Conservation (phyloP, 2,329 filamentous ascomycete species). For the Stagonosporopsis vannaccii region DNA sequence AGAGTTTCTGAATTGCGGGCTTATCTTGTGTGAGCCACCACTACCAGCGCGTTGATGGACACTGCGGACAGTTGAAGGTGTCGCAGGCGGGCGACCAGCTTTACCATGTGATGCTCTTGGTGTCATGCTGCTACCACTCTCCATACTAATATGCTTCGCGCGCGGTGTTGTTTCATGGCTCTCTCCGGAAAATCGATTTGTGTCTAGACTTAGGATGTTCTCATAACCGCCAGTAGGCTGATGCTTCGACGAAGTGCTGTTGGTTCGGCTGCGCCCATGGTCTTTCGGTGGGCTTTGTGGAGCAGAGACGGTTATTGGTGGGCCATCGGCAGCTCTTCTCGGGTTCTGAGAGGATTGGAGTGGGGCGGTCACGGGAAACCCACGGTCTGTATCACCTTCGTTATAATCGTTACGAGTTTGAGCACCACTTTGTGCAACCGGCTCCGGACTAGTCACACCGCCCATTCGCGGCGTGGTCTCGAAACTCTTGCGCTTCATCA, state of each 20-base stretch:
- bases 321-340: conserved; percentile 36
- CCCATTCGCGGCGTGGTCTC: conserved; percentile 47
- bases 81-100: conserved; percentile 41
- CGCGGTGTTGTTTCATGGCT: conserved; percentile 46
- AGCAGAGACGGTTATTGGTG: conserved; percentile 31
- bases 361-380: conserved; percentile 17
- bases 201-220: conserved; percentile 35
- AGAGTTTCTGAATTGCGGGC: conserved; percentile 32
- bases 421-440: conserved; percentile 23
- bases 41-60: conserved; percentile 36
- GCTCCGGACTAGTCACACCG: conserved; percentile 42
- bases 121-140: conserved; percentile 44
- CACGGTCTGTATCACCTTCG: conserved; percentile 18
- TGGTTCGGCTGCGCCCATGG: conserved; percentile 37
- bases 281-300: conserved; percentile 30
- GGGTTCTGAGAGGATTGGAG: conserved; percentile 35
- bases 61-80: conserved; percentile 44
- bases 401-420: conserved; percentile 12
- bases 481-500: conserved; percentile 74
- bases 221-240: conserved; percentile 34
- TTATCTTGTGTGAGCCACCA: conserved; percentile 38
- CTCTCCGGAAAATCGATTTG: conserved; percentile 33
- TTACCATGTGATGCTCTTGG: conserved; percentile 41
- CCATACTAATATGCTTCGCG: conserved; percentile 37
- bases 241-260: conserved; percentile 34